Conservation (phyloP, 805 yeast genomes). For the Metschnikowia rubicola region DNA sequence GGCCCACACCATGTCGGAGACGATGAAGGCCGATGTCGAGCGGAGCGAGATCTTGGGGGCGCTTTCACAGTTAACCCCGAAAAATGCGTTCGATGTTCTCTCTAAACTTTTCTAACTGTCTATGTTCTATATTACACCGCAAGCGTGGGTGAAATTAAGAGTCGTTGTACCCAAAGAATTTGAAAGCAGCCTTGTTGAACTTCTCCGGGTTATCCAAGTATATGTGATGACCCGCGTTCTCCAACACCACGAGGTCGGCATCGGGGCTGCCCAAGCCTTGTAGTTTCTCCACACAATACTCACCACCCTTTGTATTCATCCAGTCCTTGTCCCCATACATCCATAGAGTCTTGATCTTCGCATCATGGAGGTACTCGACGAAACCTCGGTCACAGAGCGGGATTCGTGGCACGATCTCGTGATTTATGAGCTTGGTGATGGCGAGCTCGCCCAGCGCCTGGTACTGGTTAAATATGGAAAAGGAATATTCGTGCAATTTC, state of each 20-base stretch:
- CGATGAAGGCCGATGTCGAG: constrained; percentile 28
- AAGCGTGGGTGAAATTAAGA: not conserved
- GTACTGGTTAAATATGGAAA: constrained; percentile 40
- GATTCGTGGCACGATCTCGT: constrained; percentile 36
- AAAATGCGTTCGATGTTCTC: constrained; percentile 2
- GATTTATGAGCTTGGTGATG: constrained; percentile 38
- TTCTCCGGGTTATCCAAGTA: constrained; percentile 38
- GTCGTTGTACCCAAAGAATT: constrained; percentile 21
- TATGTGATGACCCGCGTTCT: constrained; percentile 42
- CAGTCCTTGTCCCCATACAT: constrained; percentile 43
- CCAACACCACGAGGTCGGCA: constrained; percentile 22
- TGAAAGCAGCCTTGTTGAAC: constrained; percentile 25
- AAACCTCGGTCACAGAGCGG: constrained; percentile 41
- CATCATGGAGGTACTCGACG: constrained; percentile 24
- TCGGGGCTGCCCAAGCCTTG: constrained; percentile 11
- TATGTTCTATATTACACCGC: not conserved
- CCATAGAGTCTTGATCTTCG: constrained; percentile 29
- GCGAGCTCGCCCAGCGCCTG: constrained; percentile 45
- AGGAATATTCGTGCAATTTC: constrained; percentile 39
- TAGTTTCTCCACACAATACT: constrained; percentile 28
- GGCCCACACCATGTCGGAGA: constrained; percentile 42
- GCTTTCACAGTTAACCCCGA: constrained; percentile 1
- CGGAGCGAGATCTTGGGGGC: constrained; percentile 1
- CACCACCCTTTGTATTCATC: constrained; percentile 42
- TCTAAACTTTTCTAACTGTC: not conserved